Evolutionary conservation across 257 asterid genomes (phyloP).

Genomic region (Scutellaria minor): DNA sequence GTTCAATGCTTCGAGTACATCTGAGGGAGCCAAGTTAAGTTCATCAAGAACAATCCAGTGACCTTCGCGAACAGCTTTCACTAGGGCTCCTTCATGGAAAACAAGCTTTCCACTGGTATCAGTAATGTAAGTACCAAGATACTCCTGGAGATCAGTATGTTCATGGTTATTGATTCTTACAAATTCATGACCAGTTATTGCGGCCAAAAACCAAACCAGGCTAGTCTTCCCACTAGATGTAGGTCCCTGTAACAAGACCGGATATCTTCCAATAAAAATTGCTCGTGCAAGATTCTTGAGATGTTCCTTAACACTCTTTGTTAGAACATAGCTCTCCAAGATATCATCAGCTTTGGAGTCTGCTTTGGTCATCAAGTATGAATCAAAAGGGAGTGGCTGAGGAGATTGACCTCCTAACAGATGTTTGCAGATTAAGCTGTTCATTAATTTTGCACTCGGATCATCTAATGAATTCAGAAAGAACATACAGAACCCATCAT

Average conservation of each 20-base stretch:
- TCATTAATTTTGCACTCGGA: constrained; percentile 72
- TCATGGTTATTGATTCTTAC: constrained; percentile 94
- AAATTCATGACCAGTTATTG: constrained; percentile 78
- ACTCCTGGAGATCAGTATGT: constrained; percentile 97
- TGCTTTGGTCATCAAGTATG: constrained; percentile 47
- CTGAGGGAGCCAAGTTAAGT: constrained; percentile 97
- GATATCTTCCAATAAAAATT: constrained; percentile 77
- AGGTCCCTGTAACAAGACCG: constrained; percentile 94
- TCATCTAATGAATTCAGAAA: constrained; percentile 73
- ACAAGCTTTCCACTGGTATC: constrained; percentile 86
- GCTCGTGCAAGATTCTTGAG: constrained; percentile 78
- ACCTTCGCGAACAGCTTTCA: constrained; percentile 90
- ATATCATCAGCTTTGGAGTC: constrained; percentile 41
- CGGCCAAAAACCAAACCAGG: constrained; percentile 86
- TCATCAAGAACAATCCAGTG: constrained; percentile 98
- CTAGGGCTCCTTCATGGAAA: constrained; percentile 92
- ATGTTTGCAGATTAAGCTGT: constrained; percentile 52
- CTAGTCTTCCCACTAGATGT: constrained; percentile 99
- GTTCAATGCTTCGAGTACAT: constrained; percentile 94
- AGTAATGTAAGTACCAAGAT: constrained; percentile 88
- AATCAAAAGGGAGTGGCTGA: constrained; percentile 47
- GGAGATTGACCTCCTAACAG: constrained; percentile 59
- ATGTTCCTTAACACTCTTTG: constrained; percentile 78
- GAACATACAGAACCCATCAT: constrained; percentile 95
- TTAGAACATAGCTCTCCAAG: constrained; percentile 60